Evolutionary conservation across 2,329 filamentous ascomycete species (phyloP), one percentile per base, ranked within the genome.

Genomic region (Calonectria crousiana): DNA sequence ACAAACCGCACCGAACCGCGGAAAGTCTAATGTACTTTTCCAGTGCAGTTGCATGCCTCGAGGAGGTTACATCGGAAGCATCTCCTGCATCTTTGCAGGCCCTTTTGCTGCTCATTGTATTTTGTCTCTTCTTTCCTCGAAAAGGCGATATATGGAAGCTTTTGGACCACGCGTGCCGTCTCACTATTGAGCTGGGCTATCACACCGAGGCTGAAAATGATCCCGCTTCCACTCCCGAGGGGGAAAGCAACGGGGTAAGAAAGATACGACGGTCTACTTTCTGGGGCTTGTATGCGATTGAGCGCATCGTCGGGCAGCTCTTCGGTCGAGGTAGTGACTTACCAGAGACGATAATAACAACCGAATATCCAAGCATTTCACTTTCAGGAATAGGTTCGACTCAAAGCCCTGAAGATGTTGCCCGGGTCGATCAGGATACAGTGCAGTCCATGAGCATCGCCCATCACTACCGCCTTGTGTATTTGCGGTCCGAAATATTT

Each of bases 381-480:
- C 20, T 47, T 47, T 47, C 41, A 14, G 41, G 20, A n/a, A 47
- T 47, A 18, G 8, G 41, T 20, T n/a, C 41, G 41, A 47, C 41
- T 2, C 41, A 47, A 47, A 47, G 41, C 20, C 41, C 41, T 8
- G 41, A 47, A 23, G 41, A 47, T 10, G 41, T 47, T n/a, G 20
- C 41, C 20, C 20, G 41, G 8, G 41, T 6, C 6, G 41, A 11
- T n/a, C 41, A n/a, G 9, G 20, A 47, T 11, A 47, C 41, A n/a
- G 41, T 47, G 4, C 41, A 47, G 41, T 47, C 41, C 41, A 47
- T 47, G 41, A 47, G 41, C 13, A 47, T 47, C 41, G 41, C 41
- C 8, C 69, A 72, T 36, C 69, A 72, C 52, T 72, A 67, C 32
- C 62, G 69, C 5, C 34, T 72, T n/a, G 69, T 72, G 18, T 72